phyloP scores from a whole-genome alignment of 2,329 filamentous ascomycete genomes.

The Aspergillus proliferans region DNA sequence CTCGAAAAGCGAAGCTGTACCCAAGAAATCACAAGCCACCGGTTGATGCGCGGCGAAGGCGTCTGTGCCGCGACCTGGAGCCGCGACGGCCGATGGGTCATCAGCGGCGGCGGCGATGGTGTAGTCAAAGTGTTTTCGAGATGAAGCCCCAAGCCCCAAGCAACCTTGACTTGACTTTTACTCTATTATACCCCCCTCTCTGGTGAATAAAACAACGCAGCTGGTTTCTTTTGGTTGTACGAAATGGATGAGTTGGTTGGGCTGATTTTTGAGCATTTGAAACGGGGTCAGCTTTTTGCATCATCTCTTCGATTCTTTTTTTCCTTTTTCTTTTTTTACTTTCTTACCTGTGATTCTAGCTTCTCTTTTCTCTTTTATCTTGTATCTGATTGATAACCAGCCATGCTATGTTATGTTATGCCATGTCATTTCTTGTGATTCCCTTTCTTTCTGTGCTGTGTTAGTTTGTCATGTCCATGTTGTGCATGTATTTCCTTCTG shows the following conservation, averaged over 20 bases:
- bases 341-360: conserved; percentile 20
- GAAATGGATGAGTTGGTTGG: conserved; percentile 31
- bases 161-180: conserved; percentile 23
- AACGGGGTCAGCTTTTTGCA: conserved; percentile 28
- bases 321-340: conserved; percentile 2
- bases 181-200: conserved; percentile 10
- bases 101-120: conserved; percentile 89
- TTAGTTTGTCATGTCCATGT: conserved; percentile 1
- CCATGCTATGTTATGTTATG: conserved; percentile 1
- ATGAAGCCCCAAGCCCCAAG: conserved; percentile 23
- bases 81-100: conserved; percentile 87
- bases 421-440: conserved; percentile 5
- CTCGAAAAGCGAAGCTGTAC: conserved; percentile 92
- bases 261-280: conserved; percentile 32
- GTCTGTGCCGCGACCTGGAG: conserved; percentile 95
- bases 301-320: conserved; percentile 26
- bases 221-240: conserved; percentile 22
- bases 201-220: conserved; percentile 20
- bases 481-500: conserved; percentile 7
- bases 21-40: conserved; percentile 88
- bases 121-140: conserved; percentile 80
- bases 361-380: not conserved
- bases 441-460: conserved; percentile 16
- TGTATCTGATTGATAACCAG: conserved; percentile 1
- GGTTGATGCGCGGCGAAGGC: conserved; percentile 91